Evolutionary conservation across 805 yeast species (phyloP).

Genomic region (Zygoascus tannicola): DNA sequence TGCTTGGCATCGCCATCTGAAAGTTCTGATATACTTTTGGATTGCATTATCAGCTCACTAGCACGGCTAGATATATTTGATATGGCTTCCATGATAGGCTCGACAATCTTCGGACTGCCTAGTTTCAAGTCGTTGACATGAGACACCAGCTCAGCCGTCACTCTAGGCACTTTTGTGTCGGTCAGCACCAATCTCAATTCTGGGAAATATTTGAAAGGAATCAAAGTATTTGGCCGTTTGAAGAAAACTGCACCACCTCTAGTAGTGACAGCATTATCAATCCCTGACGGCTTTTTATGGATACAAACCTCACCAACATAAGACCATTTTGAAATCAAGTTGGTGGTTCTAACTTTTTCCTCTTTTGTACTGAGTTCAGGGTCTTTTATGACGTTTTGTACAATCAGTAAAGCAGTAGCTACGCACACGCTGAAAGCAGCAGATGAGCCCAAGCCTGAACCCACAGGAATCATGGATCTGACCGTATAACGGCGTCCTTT

Average conservation of each 20-base stretch:
- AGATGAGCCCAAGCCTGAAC: constrained; percentile 94
- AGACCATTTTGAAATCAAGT: constrained; percentile 73
- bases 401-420: constrained; percentile 53
- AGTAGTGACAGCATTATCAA: constrained; percentile 93
- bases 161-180: constrained; percentile 78
- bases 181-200: constrained; percentile 65
- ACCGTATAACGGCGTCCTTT: constrained; percentile 53
- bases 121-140: constrained; percentile 52
- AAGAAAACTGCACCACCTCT: constrained; percentile 93
- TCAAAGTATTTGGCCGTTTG: constrained; percentile 53
- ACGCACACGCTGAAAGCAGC: constrained; percentile 84
- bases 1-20: constrained; percentile 42
- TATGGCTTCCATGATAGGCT: constrained; percentile 64
- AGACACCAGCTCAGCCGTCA: constrained; percentile 76
- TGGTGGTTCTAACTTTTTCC: constrained; percentile 20
- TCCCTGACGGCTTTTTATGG: constrained; percentile 95
- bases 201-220: constrained; percentile 66
- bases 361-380: constrained; percentile 3
- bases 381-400: constrained; percentile 6
- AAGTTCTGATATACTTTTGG: too few species aligned
- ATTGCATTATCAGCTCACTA: constrained; percentile 48
- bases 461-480: constrained; percentile 82
- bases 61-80: constrained; percentile 67
- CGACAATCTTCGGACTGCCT: constrained; percentile 45
- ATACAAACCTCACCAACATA: constrained; percentile 90